Base-by-base conservation (phyloP, 441 rosid genomes). In the Dalechampia spathulata region DNA sequence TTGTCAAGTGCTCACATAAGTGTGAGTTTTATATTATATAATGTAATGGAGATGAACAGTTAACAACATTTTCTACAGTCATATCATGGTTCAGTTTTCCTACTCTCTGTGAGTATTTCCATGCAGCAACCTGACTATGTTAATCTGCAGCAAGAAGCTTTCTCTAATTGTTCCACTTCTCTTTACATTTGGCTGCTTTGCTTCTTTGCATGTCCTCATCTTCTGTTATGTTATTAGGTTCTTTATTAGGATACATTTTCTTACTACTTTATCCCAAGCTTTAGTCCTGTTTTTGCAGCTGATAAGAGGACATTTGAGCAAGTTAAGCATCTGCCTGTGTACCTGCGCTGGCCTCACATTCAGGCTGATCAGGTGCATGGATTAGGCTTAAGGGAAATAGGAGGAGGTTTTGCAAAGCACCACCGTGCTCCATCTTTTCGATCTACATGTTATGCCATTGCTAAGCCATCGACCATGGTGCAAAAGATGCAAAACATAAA, bases 341-440 rank as follows among this genome's bases (percentile, higher is more conserved):
- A 76, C 74, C 71, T 87, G 83, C 90, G 85, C 32, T 87, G 99
- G 99, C 99, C 99, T 75, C 96, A 94, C 66, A 80, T 73, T 68
- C 90, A 67, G 44, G 86, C 83, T 64, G 85, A 87, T 78, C 99
- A 86, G 79, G 87, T 90, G 65, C 88, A 69, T 67, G 99, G 90
- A 55, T 69, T 94, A 57, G 65, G 81, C 67, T 75, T 90, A 69
- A 84, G 99, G 71, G 99, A 94, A 75, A 81, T 90, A 61, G 96
- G 99, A 55, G 99, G 99, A 68, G 99, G 99, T 72, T 94, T 90
- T 75, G 56, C 78, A 60, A 83, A 85, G 69, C 98, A 94, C 76
- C 95, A 87, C 60, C 94, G 98, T 32, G 86, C 98, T 62, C 95
- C 99, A 61, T 90, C 99, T 45, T 67, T 81, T 72, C 91, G 78